Percentiles rank a stretch among this genome's conserved stretches.
Evolutionary conservation across 768 basidiomycete genomes (phyloP).

Genomic region (Rhodotorula graminis): DNA sequence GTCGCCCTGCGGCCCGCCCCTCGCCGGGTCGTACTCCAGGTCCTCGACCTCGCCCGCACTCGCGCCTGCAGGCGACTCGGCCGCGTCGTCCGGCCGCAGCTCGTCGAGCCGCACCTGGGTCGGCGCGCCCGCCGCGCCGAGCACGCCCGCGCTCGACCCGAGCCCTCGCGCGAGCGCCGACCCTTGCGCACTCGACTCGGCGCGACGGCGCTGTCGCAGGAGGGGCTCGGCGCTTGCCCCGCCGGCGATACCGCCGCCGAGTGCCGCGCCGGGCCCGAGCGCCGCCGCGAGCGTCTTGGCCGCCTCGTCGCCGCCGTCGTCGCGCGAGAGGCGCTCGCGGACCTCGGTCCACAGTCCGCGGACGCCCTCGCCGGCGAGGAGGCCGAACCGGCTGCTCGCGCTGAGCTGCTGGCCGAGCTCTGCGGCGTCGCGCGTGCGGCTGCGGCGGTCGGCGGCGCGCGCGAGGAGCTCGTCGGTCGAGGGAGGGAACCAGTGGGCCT

Average conservation of each 20-base stretch:
- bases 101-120: neutral
- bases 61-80: too few species aligned
- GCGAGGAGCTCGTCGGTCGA: constrained; percentile 2
- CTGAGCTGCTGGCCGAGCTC: constrained; percentile 25
- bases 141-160: too few species aligned
- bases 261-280: neutral
- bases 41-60: neutral
- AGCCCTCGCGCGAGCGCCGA: neutral
- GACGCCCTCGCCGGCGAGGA: constrained; percentile 18
- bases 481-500: constrained; percentile 13
- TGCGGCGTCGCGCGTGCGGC: constrained; percentile 1
- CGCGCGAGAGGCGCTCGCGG: neutral
- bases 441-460: neutral
- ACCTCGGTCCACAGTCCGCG: constrained; percentile 14
- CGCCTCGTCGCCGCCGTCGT: neutral
- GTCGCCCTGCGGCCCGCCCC: neutral
- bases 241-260: constrained; percentile 3
- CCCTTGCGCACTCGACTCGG: neutral
- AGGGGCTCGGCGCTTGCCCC: neutral
- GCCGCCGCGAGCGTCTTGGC: neutral
- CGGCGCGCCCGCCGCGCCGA: neutral
- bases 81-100: neutral
- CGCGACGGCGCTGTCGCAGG: too few species aligned
- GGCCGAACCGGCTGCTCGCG: neutral
- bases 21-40: neutral